Evolutionary conservation across 176 grass and related monocot species (phyloP), one percentile per base, ranked within the genome.

Genomic region (Eragrostis nindensis): DNA sequence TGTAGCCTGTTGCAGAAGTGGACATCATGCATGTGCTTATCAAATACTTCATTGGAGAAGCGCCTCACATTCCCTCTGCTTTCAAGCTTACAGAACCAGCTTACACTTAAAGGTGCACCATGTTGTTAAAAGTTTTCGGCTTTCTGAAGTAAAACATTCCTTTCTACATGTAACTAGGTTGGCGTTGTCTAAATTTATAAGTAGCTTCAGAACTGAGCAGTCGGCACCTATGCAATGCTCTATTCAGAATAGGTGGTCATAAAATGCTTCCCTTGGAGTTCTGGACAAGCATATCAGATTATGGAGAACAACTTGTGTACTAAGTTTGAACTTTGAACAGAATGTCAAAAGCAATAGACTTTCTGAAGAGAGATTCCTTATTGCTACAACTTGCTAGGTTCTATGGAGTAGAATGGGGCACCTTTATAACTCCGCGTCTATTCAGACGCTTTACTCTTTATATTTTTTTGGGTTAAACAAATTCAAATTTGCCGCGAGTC

Each of bases 71-170:
- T 85, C 25, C 70, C 24, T 80, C 11, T 53, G 70, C 62, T 71
- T 85, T 76, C 16, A 64, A 76, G 54, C 75, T 85, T 70, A 76
- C 15, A 80, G 42, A 89, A 71, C 60, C 68, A 88, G 24, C 50
- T 79, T 68, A 43, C 68, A 73, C 13, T 74, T 74, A 74, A 79
- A 68, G 54, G 41, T 68, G 74, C 50, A 30, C 30, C 67, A 52
- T 16, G 5, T 57, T 36, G 17, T 44, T 24, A 69, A 75, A 80
- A 84, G 62, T 39, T 73, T 65, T 49, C 2, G 3, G 54, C 13
- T 80, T 80, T 89, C 11, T 65, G 26, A 85, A 81, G 65, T 12
- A 10, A 85, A 36, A 24, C 64, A 66, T 81, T 85, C 82, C 71
- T 71, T 81, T 22, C 32, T 66, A 27, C n/a, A 48, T 48, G 38